Percentiles rank a stretch among this genome's conserved stretches.
These are phyloP conservation scores for Nidularia sp. DNA, from an alignment of 768 basidiomycete species.

Conservation along the genomic window DNA sequence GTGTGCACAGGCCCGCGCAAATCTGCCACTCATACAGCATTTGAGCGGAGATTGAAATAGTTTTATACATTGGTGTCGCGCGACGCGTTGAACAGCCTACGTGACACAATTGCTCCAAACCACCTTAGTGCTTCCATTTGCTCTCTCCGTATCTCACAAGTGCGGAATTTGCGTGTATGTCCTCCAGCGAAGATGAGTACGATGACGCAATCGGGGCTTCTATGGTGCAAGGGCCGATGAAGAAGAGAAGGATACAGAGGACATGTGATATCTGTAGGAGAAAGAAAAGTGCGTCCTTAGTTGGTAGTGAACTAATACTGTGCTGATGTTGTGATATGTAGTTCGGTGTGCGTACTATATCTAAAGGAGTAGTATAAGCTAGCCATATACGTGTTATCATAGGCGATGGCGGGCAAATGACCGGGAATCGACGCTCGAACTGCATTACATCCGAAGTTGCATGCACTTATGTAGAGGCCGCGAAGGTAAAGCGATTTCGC, in stretches of 20 bases:
- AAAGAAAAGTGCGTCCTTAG: neutral
- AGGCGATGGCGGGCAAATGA: constrained; percentile 74
- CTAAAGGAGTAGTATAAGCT: no score
- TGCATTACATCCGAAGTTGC: constrained; percentile 60
- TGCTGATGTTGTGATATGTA: no score
- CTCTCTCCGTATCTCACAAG: no score
- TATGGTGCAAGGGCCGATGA: neutral
- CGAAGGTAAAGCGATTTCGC: constrained; percentile 44
- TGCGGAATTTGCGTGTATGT: neutral
- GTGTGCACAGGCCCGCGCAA: no score
- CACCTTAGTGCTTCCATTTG: no score
- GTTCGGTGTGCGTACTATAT: no score
- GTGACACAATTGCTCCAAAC: no score
- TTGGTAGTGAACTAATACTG: no score
- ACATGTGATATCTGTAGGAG: neutral
- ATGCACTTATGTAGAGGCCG: constrained; percentile 68
- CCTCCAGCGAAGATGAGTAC: neutral
- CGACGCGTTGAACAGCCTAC: no score
- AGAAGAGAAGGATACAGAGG: neutral
- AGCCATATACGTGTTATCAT: neutral
- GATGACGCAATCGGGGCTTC: neutral
- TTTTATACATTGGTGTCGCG: no score
- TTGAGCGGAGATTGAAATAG: no score
- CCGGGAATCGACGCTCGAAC: constrained; percentile 62
- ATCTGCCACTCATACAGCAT: no score